These are phyloP conservation scores for Polytrichum commune DNA, from an alignment of 225 moss, liverwort and hornwort genomes.

Conservation along the genomic window DNA sequence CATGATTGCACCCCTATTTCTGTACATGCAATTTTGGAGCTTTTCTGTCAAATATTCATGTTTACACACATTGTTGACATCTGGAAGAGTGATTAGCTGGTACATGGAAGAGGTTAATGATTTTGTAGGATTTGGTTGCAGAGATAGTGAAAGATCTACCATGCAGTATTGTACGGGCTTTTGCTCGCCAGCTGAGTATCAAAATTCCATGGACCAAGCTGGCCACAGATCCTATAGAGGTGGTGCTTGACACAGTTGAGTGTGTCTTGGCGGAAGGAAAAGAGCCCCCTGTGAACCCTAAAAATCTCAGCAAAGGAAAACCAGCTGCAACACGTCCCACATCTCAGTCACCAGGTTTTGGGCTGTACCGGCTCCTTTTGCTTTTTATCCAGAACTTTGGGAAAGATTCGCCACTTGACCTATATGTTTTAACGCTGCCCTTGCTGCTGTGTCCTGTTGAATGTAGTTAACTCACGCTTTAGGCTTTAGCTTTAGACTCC, in stretches of 20 bases:
- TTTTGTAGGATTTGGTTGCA: constrained; percentile 9
- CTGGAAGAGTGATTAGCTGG: too few species aligned
- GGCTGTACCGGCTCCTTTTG: neutral
- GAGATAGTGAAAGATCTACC: constrained; percentile 25
- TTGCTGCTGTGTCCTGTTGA: too few species aligned
- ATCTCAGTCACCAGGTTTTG: constrained; percentile 8
- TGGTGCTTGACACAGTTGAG: constrained; percentile 24
- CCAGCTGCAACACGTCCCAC: neutral
- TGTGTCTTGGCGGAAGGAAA: constrained; percentile 20
- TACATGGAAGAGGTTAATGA: neutral
- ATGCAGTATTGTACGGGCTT: constrained; percentile 21
- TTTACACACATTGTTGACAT: too few species aligned
- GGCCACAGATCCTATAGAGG: constrained; percentile 21
- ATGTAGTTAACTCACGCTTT: too few species aligned
- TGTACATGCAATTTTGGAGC: too few species aligned
- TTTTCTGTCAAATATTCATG: too few species aligned
- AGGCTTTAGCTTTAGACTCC: too few species aligned
- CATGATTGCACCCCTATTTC: too few species aligned
- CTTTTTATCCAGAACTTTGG: neutral
- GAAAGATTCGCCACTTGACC: neutral
- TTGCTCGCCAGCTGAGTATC: constrained; percentile 18
- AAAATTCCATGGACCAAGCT: constrained; percentile 25
- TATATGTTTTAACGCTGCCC: too few species aligned
- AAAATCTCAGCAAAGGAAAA: neutral
- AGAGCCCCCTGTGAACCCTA: neutral